phyloP scores from a whole-genome alignment of 495 filamentous ascomycete genomes.

The Aspergillus cristatus region DNA sequence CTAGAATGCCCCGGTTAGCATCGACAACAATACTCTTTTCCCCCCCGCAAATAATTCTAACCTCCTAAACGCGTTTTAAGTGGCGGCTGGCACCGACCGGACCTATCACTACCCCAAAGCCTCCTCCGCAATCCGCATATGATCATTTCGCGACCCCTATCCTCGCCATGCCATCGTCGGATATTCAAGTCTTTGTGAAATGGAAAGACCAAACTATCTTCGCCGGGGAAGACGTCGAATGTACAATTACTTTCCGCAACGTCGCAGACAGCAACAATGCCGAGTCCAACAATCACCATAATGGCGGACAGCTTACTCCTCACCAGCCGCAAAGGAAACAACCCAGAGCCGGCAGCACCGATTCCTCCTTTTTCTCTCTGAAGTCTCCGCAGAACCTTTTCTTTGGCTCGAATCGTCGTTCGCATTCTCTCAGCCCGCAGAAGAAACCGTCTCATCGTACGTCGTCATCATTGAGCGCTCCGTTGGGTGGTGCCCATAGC shows the following conservation, averaged over 20 bases:
- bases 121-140: constrained; percentile 22
- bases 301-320: constrained; percentile 25
- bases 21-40: neutral
- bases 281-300: constrained; percentile 15
- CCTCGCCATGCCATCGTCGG: constrained; percentile 43
- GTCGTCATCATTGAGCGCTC: constrained; percentile 37
- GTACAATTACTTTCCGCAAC: constrained; percentile 94
- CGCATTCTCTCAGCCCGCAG: constrained; percentile 24
- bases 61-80: constrained; percentile 3
- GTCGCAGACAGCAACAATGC: constrained; percentile 40
- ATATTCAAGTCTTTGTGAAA: constrained; percentile 90
- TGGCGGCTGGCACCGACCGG: constrained; percentile 15
- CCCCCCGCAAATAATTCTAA: neutral
- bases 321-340: constrained; percentile 40
- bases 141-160: constrained; percentile 18
- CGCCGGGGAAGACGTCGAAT: constrained; percentile 88
- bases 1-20: constrained; percentile 21
- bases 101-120: constrained; percentile 7
- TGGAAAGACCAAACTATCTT: constrained; percentile 90
- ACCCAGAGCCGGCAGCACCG: constrained; percentile 31
- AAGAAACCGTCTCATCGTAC: constrained; percentile 30
- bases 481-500: constrained; percentile 34
- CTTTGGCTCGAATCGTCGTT: constrained; percentile 27
- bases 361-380: constrained; percentile 31
- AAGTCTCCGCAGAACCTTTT: constrained; percentile 34